A percentile compares a stretch with the other conserved stretches of the same genome.
phyloP scores from a whole-genome alignment of 257 asterid genomes.

The Salvia rosmarinus region DNA sequence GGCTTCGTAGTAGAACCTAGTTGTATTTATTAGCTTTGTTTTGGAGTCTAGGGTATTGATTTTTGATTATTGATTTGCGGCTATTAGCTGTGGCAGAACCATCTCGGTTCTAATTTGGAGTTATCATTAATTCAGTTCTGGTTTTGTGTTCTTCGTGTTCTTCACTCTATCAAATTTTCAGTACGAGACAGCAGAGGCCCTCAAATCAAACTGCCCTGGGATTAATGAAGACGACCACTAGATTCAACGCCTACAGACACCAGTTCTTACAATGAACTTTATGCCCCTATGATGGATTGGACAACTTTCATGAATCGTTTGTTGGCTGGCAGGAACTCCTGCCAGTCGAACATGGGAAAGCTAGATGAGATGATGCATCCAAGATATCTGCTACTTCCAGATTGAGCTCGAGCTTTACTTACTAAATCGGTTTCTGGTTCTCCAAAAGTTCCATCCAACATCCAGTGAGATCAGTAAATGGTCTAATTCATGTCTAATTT shows the following conservation, averaged over 20 bases:
- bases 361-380: not conserved
- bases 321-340: not conserved
- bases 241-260: constrained; percentile 11
- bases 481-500: constrained; percentile 3
- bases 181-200: constrained; percentile 74
- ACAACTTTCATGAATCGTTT: constrained; percentile 9
- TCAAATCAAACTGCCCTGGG: constrained; percentile 73
- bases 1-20: too few relatives aligned
- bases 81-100: too few relatives aligned
- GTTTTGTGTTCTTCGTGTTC: too few relatives aligned
- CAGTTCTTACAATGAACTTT: not conserved
- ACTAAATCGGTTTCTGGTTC: not conserved
- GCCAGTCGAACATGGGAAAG: not conserved
- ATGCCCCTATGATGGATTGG: not conserved
- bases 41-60: too few relatives aligned
- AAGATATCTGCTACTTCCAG: not conserved
- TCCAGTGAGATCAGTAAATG: constrained; percentile 5
- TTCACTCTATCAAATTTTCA: constrained; percentile 34
- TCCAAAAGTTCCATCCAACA: not conserved
- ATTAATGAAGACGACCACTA: constrained; percentile 84
- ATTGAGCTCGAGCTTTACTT: not conserved
- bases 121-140: too few relatives aligned
- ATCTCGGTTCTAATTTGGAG: too few relatives aligned
- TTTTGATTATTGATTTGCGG: too few relatives aligned
- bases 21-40: too few relatives aligned